These are phyloP conservation scores for Brassica juncea DNA, from an alignment of 345 rosid genomes.

Conservation along the genomic window DNA sequence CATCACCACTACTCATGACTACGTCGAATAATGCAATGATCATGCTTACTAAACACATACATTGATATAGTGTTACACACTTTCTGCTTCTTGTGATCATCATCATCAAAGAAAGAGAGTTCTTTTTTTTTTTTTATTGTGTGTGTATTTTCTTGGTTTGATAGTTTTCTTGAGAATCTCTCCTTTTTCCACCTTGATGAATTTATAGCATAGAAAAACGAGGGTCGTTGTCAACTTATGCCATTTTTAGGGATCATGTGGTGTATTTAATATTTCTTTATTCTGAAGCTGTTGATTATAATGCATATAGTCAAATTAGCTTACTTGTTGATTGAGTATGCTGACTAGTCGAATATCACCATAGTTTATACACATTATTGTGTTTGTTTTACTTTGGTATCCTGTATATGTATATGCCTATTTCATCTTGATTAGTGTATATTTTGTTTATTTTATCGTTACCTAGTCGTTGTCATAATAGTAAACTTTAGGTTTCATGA, in stretches of 20 bases:
- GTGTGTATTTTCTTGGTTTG: constrained; percentile 2
- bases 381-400: constrained; percentile 3
- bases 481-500: constrained; percentile 22
- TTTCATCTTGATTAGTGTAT: neutral
- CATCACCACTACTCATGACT: constrained; percentile 9
- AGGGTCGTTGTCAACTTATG: constrained; percentile 34
- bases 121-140: neutral
- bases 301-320: constrained; percentile 36
- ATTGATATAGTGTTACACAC: neutral
- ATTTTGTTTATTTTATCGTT: constrained; percentile 12
- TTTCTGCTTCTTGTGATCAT: constrained; percentile 19
- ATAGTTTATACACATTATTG: constrained; percentile 28
- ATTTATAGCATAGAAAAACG: constrained; percentile 24
- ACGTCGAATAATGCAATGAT: constrained; percentile 13
- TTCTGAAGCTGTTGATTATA: neutral
- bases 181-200: constrained; percentile 18
- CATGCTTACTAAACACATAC: constrained; percentile 4
- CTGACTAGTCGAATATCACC: constrained; percentile 27
- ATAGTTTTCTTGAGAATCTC: constrained; percentile 28
- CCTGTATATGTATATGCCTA: neutral
- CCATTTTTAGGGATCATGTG: constrained; percentile 22
- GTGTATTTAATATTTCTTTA: neutral
- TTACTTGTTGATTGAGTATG: constrained; percentile 34
- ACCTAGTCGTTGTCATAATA: constrained; percentile 24
- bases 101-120: constrained; percentile 12